These are phyloP conservation scores for Edaphochlamys debaryana DNA, from an alignment of 139 green algal species.

Conservation along the genomic window DNA sequence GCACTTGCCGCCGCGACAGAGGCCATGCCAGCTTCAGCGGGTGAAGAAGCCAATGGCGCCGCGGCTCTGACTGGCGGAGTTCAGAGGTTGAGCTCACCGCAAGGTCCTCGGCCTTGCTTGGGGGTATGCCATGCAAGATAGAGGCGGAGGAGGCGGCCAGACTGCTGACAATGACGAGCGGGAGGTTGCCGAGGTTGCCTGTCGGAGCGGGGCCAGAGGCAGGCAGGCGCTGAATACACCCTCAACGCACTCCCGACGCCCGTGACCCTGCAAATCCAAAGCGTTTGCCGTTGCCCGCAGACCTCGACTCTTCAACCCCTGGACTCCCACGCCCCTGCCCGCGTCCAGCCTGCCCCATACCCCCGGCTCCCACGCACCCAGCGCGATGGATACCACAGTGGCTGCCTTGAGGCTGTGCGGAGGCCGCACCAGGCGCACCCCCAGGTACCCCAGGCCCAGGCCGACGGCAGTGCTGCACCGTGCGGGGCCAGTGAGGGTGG, in stretches of 20 bases:
- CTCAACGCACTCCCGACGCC: too few relatives aligned
- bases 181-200: slow-evolving; percentile 52
- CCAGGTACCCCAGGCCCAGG: slow-evolving; percentile 33
- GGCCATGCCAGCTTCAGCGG: too few relatives aligned
- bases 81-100: not conserved
- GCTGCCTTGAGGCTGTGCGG: not conserved
- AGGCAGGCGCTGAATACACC: too few relatives aligned
- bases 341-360: too few relatives aligned
- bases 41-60: too few relatives aligned
- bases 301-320: too few relatives aligned
- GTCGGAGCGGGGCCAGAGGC: not conserved
- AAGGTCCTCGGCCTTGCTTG: slow-evolving; percentile 25
- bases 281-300: too few relatives aligned
- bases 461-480: slow-evolving; percentile 8
- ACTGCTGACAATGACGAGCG: slow-evolving; percentile 45
- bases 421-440: slow-evolving; percentile 10
- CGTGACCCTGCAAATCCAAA: too few relatives aligned
- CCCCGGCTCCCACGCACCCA: not conserved
- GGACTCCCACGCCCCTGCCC: too few relatives aligned
- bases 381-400: slow-evolving; percentile 17
- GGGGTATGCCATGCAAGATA: slow-evolving; percentile 27
- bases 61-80: too few relatives aligned
- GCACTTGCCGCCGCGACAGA: too few relatives aligned
- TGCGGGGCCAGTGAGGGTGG: not conserved
- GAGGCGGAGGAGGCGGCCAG: slow-evolving; percentile 27